Base-by-base conservation (phyloP, 805 yeast genomes). In the Ogataea wickerhamii region DNA sequence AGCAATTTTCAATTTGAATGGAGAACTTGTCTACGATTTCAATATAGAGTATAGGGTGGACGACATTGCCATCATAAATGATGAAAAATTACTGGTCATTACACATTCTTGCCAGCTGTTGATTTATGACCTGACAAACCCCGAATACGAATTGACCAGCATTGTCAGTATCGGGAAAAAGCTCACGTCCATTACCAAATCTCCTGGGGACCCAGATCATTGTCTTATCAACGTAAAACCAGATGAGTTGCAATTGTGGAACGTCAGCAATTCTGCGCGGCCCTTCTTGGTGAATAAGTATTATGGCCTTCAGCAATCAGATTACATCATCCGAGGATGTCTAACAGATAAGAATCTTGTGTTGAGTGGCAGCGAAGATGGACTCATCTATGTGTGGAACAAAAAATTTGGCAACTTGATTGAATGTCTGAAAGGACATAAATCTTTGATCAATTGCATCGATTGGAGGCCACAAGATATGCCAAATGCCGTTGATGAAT, bases 291-390 rank as follows among this genome's bases (percentile, higher is more conserved):
- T 76, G 20, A 76, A 78, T 39, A 84, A 78, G 49, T 82, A 74
- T 44, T 66, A 76, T 32, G 95, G 96, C 2, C 86, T 82, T 53
- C 71, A 73, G 39, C 95, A 85, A 56, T 73, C 76, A 20, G 71
- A 79, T 18, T 81, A 69, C 51, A 78, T 87, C 26, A 76, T 89
- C 16, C 68, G 95, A 34, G 80, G 94, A 1, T 73, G 87, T 47
- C 80, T 87, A 55, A 94, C 95, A 0, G 70, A 76, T 43, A 91
- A 85, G 48, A 78, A 80, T 45, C 65, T 85, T 35, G 74, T 87
- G 0, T 63, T 82, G n/a, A 77, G 87, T 47, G 96, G 96, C 0
- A 78, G 89, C 31, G 94, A 85, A 53, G 94, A 88, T 58, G 87
- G 87, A 0, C 67, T 73, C 37, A 70, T 86, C 3, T 87, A 80